phyloP scores from a whole-genome alignment of 768 basidiomycete genomes.

The Boletus sp. region DNA sequence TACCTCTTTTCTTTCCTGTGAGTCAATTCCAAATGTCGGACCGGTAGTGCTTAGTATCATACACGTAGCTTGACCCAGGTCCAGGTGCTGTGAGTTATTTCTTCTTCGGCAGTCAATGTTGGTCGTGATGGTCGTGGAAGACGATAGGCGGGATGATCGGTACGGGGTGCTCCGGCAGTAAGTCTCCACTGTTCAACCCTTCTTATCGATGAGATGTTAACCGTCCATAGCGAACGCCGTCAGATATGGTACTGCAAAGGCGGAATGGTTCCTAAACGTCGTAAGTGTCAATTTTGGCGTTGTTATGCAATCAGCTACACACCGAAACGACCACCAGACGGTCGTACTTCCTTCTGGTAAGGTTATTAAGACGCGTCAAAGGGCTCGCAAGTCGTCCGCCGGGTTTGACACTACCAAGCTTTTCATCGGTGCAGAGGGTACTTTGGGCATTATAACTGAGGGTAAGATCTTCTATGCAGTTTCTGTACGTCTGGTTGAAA shows the following conservation, averaged over 20 bases:
- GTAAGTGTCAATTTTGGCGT: slow-evolving; percentile 38
- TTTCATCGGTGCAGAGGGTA: slow-evolving; percentile 90
- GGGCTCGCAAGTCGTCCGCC: slow-evolving; percentile 80
- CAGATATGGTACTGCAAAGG: slow-evolving; percentile 83
- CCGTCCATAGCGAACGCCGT: slow-evolving; percentile 63
- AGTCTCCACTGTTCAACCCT: slow-evolving; percentile 26
- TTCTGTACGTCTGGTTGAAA: not conserved
- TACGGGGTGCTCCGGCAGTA: slow-evolving; percentile 83
- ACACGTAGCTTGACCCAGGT: slow-evolving; percentile 61
- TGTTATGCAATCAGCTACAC: not conserved
- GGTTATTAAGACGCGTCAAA: slow-evolving; percentile 79
- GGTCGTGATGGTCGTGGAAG: slow-evolving; percentile 30
- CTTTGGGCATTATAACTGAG: slow-evolving; percentile 87
- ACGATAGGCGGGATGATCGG: slow-evolving; percentile 89
- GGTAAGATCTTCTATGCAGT: slow-evolving; percentile 33
- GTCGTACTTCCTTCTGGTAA: slow-evolving; percentile 83
- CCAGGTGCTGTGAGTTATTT: slow-evolving; percentile 55
- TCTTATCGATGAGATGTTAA: not conserved
- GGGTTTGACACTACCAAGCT: slow-evolving; percentile 87
- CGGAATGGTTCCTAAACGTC: slow-evolving; percentile 83
- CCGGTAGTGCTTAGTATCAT: not conserved
- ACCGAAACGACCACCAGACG: slow-evolving; percentile 44
- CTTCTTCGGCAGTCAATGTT: not conserved
- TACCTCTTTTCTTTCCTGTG: slow-evolving; percentile 86
- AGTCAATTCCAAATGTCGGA: slow-evolving; percentile 16